Percentiles rank a stretch among this genome's conserved stretches.
phyloP scores from a whole-genome alignment of 495 filamentous ascomycete species.

The Aspergillus haitiensis region DNA sequence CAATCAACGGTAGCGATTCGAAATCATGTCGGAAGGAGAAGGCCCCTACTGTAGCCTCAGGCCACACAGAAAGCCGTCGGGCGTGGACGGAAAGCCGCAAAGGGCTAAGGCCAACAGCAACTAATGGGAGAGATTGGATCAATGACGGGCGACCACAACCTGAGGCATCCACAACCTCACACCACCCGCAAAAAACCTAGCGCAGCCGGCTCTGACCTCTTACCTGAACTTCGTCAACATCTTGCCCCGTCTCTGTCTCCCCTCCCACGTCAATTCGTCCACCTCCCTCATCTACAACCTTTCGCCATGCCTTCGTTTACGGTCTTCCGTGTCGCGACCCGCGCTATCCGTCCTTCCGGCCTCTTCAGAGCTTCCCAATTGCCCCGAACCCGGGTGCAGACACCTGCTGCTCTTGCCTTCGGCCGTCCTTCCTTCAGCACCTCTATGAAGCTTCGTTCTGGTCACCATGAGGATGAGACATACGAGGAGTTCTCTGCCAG shows the following conservation, averaged over 20 bases:
- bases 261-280: conserved; percentile 37
- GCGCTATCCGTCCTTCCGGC: conserved; percentile 61
- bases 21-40: conserved; percentile 30
- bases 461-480: conserved; percentile 79
- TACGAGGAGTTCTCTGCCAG: conserved; percentile 99
- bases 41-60: conserved; percentile 36
- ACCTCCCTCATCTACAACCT: conserved; percentile 29
- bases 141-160: conserved; percentile 23
- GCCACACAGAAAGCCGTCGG: conserved; percentile 26
- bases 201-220: conserved; percentile 34
- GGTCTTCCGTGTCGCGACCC: conserved; percentile 68
- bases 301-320: conserved; percentile 64
- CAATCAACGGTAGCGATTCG: conserved; percentile 34
- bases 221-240: conserved; percentile 38
- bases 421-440: conserved; percentile 68
- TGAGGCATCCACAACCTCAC: conserved; percentile 39
- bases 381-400: conserved; percentile 58
- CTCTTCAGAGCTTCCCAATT: conserved; percentile 59
- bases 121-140: conserved; percentile 16
- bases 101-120: conserved; percentile 5
- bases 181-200: conserved; percentile 53
- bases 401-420: conserved; percentile 51
- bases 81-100: conserved; percentile 21
- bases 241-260: conserved; percentile 37
- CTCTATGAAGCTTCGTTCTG: conserved; percentile 55